phyloP scores from a whole-genome alignment of 2,329 filamentous ascomycete species.

The Zymoseptoria pseudotritici region DNA sequence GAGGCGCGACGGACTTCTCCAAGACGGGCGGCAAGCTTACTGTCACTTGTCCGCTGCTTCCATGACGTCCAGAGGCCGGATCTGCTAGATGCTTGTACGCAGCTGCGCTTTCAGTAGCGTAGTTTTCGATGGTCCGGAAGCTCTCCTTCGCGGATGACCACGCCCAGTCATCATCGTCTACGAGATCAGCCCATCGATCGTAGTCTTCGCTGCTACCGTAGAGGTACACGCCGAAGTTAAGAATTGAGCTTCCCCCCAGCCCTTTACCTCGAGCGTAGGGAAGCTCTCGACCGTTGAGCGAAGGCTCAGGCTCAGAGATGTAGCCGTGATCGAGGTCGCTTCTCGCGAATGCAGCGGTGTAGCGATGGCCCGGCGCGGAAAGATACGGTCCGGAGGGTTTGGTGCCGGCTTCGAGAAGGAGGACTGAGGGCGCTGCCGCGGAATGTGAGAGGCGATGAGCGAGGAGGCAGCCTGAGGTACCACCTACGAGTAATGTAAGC shows the following conservation, averaged over 20 bases:
- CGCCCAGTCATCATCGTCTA: conserved; percentile 48
- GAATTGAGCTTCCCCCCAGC: conserved; percentile 39
- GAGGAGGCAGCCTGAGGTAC: conserved; percentile 53
- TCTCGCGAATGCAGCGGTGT: conserved; percentile 42
- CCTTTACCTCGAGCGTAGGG: conserved; percentile 40
- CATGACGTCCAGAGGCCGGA: neutral
- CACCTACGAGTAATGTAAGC: conserved; percentile 34
- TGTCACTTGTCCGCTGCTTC: neutral
- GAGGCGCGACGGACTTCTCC: neutral
- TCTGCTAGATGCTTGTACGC: neutral
- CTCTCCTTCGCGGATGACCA: conserved; percentile 49
- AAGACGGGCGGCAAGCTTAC: neutral
- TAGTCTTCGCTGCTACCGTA: conserved; percentile 54
- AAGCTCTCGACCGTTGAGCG: conserved; percentile 39
- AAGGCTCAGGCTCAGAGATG: neutral
- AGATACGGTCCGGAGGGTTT: conserved; percentile 41
- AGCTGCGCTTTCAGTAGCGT: neutral
- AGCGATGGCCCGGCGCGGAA: conserved; percentile 50
- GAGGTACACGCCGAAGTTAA: conserved; percentile 44
- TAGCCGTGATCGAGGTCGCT: conserved; percentile 14
- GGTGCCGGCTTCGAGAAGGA: conserved; percentile 55
- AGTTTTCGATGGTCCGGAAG: conserved; percentile 46
- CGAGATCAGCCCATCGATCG: conserved; percentile 51
- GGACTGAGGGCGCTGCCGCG: conserved; percentile 43
- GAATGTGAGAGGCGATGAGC: conserved; percentile 47